Conservation (phyloP, 2,329 filamentous ascomycete species). For the Zymoseptoria crescenta region DNA sequence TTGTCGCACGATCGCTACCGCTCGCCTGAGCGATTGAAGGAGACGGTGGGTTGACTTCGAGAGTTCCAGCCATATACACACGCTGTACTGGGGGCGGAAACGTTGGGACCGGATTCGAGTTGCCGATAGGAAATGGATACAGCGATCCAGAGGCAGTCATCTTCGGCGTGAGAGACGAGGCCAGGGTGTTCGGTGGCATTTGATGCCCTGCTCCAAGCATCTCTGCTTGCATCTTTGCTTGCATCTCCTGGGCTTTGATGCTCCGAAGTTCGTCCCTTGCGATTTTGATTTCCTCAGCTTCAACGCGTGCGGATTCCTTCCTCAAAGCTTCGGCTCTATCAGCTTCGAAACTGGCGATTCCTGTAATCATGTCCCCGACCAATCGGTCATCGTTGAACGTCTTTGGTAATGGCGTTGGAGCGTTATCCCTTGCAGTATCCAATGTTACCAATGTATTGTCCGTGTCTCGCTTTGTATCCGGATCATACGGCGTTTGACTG, state of each 20-base stretch:
- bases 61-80: too few relatives aligned
- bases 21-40: too few relatives aligned
- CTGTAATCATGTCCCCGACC: neutral
- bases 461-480: neutral
- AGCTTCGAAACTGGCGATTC: neutral
- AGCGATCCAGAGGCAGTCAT: neutral
- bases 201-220: too few relatives aligned
- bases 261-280: neutral
- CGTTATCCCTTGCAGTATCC: neutral
- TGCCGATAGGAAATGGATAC: neutral
- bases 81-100: neutral
- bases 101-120: neutral
- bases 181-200: neutral
- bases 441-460: neutral
- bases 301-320: neutral
- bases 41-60: too few relatives aligned
- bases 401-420: neutral
- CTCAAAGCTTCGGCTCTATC: neutral
- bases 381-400: neutral
- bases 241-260: neutral
- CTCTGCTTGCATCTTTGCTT: too few relatives aligned
- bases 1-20: too few relatives aligned
- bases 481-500: too few relatives aligned
- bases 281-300: too few relatives aligned
- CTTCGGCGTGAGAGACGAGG: neutral